phyloP scores from a whole-genome alignment of 331 rosid species.

The Ulmus americana region DNA sequence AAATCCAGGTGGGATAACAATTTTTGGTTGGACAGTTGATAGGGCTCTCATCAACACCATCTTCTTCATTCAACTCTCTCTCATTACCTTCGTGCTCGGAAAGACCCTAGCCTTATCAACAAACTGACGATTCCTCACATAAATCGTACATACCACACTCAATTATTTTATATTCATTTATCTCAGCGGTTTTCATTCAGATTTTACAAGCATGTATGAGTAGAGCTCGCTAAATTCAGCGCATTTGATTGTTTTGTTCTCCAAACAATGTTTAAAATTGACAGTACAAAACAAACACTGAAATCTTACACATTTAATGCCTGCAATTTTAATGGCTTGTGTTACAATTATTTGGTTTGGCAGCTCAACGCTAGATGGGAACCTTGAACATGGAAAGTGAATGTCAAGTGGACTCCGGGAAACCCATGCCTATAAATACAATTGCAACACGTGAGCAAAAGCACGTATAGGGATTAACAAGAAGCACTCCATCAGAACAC shows the following conservation, averaged over 20 bases:
- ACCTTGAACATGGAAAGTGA: slow-evolving; percentile 6
- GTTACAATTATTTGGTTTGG: too few relatives aligned
- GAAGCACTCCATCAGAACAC: too few relatives aligned
- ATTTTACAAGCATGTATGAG: too few relatives aligned
- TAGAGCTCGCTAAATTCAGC: too few relatives aligned
- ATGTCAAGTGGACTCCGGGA: slow-evolving; percentile 23
- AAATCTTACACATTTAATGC: neutral
- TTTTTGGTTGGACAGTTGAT: slow-evolving; percentile 82
- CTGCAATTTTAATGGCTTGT: neutral
- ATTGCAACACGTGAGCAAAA: slow-evolving; percentile 5
- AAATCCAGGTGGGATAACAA: slow-evolving; percentile 76
- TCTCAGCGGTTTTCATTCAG: too few relatives aligned
- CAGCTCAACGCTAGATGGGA: too few relatives aligned
- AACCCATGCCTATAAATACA: slow-evolving; percentile 24
- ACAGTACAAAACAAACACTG: too few relatives aligned
- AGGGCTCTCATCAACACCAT: slow-evolving; percentile 71
- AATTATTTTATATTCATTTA: too few relatives aligned
- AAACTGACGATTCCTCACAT: neutral
- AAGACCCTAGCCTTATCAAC: slow-evolving; percentile 44
- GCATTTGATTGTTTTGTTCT: too few relatives aligned
- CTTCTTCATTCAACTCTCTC: slow-evolving; percentile 59
- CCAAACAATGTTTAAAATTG: too few relatives aligned
- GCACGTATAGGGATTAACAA: neutral
- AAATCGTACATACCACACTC: neutral
- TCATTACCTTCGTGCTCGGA: slow-evolving; percentile 70